Percentiles rank a stretch among this genome's conserved stretches.
phyloP scores from a whole-genome alignment of 352 stramenopile genomes.

The Peronospora tabacina region DNA sequence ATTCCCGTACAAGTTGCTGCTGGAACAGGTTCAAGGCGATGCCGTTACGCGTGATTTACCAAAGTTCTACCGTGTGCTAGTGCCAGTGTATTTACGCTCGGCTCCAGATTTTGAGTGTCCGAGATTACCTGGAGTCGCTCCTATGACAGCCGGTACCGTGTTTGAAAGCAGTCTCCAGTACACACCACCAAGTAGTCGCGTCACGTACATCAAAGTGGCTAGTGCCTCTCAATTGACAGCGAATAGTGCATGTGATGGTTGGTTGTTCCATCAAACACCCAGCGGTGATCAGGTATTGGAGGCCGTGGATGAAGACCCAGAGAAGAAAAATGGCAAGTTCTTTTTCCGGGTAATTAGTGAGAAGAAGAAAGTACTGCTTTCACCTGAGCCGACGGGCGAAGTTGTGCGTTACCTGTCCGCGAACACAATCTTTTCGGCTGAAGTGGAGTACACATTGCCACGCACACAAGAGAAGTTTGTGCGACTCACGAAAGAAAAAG shows the following conservation, averaged over 20 bases:
- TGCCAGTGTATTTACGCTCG: conserved; percentile 57
- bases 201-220: conserved; percentile 77
- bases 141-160: conserved; percentile 57
- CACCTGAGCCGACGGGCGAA: conserved; percentile 56
- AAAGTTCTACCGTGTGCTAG: conserved; percentile 71
- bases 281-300: conserved; percentile 62
- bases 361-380: conserved; percentile 70
- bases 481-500: conserved; percentile 68
- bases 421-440: conserved; percentile 64
- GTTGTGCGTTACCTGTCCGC: conserved; percentile 56
- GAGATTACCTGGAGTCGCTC: conserved; percentile 52
- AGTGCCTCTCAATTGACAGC: conserved; percentile 34
- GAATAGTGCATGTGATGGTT: conserved; percentile 43
- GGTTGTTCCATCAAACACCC: conserved; percentile 60
- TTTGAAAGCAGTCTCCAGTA: conserved; percentile 78
- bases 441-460: conserved; percentile 77
- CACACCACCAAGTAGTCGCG: conserved; percentile 58
- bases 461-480: conserved; percentile 67
- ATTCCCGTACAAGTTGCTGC: conserved; percentile 38
- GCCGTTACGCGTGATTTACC: conserved; percentile 55
- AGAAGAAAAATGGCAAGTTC: conserved; percentile 78
- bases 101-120: conserved; percentile 74
- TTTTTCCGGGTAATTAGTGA: conserved; percentile 65
- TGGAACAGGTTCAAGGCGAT: conserved; percentile 68
- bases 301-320: conserved; percentile 58